phyloP scores from a whole-genome alignment of 2,329 filamentous ascomycete genomes.

The Sclerotinia trifoliorum region DNA sequence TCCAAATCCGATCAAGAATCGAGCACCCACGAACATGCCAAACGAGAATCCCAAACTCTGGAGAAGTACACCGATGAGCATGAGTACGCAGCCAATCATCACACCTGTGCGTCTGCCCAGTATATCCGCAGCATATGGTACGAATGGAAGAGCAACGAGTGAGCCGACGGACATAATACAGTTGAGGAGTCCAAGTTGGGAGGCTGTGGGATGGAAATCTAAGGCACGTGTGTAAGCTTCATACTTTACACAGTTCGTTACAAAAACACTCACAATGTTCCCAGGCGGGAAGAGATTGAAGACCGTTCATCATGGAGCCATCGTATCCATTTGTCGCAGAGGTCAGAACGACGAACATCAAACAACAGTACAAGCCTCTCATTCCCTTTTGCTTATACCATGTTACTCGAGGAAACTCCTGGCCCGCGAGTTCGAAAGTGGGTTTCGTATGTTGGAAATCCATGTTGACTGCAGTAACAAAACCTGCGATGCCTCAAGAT shows the following conservation, averaged over 20 bases:
- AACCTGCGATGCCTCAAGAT: slow-evolving; percentile 4
- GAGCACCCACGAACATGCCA: slow-evolving; percentile 46
- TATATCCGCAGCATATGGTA: slow-evolving; percentile 50
- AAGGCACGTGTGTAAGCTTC: slow-evolving; percentile 44
- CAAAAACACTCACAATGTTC: slow-evolving; percentile 48
- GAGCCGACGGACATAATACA: slow-evolving; percentile 51
- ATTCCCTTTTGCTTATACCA: slow-evolving; percentile 57
- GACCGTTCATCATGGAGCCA: slow-evolving; percentile 48
- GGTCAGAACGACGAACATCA: slow-evolving; percentile 39
- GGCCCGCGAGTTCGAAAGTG: slow-evolving; percentile 38
- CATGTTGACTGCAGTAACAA: slow-evolving; percentile 18
- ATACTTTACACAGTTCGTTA: slow-evolving; percentile 38
- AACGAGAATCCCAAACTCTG: slow-evolving; percentile 44
- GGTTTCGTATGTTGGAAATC: slow-evolving; percentile 29
- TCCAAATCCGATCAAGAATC: slow-evolving; percentile 43
- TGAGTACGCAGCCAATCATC: slow-evolving; percentile 47
- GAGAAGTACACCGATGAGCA: slow-evolving; percentile 47
- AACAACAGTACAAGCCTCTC: slow-evolving; percentile 54
- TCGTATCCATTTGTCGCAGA: slow-evolving; percentile 52
- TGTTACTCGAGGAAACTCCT: slow-evolving; percentile 42
- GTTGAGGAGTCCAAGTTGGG: slow-evolving; percentile 46
- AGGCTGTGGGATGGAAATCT: slow-evolving; percentile 39
- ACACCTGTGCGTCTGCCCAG: slow-evolving; percentile 49
- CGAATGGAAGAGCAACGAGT: slow-evolving; percentile 47
- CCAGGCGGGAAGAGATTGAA: slow-evolving; percentile 49